These are phyloP conservation scores for Stentor coeruleus DNA, from an alignment of 73 alveolate species.

Conservation along the genomic window DNA sequence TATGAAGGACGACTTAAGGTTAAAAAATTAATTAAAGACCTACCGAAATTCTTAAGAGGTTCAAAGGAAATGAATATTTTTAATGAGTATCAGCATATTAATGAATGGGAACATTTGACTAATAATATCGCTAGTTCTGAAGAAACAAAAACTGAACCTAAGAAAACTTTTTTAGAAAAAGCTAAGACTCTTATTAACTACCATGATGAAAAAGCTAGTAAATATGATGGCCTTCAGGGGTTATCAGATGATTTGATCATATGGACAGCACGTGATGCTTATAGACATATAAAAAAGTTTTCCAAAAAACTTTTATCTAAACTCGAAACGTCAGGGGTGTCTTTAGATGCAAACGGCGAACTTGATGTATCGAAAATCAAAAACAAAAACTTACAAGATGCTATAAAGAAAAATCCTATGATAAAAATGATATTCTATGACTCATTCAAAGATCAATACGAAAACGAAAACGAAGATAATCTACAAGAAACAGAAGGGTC, in stretches of 20 bases:
- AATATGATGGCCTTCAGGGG: not conserved
- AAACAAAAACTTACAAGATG: not conserved
- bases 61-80: not conserved
- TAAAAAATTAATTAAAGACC: not conserved
- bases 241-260: not conserved
- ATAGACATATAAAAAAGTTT: no score
- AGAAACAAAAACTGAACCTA: not conserved
- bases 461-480: not conserved
- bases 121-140: not conserved
- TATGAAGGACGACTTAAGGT: not conserved
- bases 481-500: not conserved
- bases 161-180: not conserved
- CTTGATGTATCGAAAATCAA: not conserved
- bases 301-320: no score
- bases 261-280: not conserved
- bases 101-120: conserved; percentile 6
- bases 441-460: not conserved
- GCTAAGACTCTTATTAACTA: not conserved
- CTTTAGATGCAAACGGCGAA: not conserved
- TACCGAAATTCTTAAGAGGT: not conserved
- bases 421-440: not conserved
- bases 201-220: not conserved
- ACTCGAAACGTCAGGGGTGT: not conserved
- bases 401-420: not conserved
- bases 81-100: not conserved